Conservation (phyloP, 1,139 yeast species). For the Candida smagusa region DNA sequence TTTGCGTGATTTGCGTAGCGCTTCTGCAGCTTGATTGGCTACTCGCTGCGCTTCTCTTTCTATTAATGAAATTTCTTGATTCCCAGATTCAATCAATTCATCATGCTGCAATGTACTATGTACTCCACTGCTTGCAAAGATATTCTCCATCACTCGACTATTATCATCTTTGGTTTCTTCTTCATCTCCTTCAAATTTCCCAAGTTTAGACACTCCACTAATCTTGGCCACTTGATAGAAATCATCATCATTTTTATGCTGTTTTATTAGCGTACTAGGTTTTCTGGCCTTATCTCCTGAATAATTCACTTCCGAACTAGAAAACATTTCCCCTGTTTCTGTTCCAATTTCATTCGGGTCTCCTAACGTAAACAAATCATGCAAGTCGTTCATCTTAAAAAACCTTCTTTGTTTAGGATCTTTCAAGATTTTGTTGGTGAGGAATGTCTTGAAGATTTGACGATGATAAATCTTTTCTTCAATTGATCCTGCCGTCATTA, state of each 20-base stretch:
- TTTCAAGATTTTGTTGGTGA: slow-evolving; percentile 88
- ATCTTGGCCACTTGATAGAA: slow-evolving; percentile 51
- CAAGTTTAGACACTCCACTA: slow-evolving; percentile 54
- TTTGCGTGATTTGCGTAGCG: slow-evolving; percentile 65
- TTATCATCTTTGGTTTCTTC: slow-evolving; percentile 45
- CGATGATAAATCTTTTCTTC: slow-evolving; percentile 96
- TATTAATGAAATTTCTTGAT: slow-evolving; percentile 49
- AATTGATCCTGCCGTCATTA: slow-evolving; percentile 93
- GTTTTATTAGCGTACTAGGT: slow-evolving; percentile 20
- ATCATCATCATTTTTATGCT: slow-evolving; percentile 50
- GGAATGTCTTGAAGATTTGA: slow-evolving; percentile 91
- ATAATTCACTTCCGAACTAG: slow-evolving; percentile 45
- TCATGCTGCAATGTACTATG: slow-evolving; percentile 81
- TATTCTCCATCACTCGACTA: slow-evolving; percentile 65
- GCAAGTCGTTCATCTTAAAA: slow-evolving; percentile 87
- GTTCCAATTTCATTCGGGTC: slow-evolving; percentile 68
- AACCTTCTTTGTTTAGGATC: slow-evolving; percentile 94
- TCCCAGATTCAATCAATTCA: slow-evolving; percentile 58
- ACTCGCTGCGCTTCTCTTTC: slow-evolving; percentile 75
- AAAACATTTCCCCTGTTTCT: slow-evolving; percentile 62
- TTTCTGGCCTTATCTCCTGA: slow-evolving; percentile 24
- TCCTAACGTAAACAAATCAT: slow-evolving; percentile 83
- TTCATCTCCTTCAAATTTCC: slow-evolving; percentile 43
- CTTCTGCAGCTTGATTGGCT: slow-evolving; percentile 76
- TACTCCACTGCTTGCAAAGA: slow-evolving; percentile 70